Evolutionary conservation across 768 basidiomycete genomes (phyloP).

Genomic region (Dacryopinax primogenitus): DNA sequence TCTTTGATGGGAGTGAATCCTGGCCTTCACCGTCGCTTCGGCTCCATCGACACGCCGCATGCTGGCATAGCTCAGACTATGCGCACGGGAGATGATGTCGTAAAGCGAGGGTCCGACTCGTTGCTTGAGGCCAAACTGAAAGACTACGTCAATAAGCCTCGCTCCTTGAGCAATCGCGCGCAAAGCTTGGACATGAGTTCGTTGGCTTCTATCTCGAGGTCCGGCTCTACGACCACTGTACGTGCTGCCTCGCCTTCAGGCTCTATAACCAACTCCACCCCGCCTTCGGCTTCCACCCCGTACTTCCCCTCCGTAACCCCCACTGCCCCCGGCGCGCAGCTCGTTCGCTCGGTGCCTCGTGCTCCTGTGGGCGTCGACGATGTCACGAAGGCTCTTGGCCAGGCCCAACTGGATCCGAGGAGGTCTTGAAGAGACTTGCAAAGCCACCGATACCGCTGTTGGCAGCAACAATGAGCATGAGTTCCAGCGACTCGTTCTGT

Average conservation of each 20-base stretch:
- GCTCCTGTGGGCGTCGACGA: background rate
- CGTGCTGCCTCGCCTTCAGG: slow-evolving; percentile 72
- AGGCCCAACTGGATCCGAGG: slow-evolving; percentile 2
- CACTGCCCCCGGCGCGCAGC: background rate
- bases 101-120: slow-evolving; percentile 75
- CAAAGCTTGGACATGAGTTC: slow-evolving; percentile 85
- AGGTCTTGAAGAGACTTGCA: slow-evolving; percentile 1
- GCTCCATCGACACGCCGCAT: slow-evolving; percentile 5
- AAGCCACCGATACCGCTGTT: slow-evolving; percentile 9
- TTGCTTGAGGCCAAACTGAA: slow-evolving; percentile 72
- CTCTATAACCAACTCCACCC: slow-evolving; percentile 63
- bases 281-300: slow-evolving; percentile 63
- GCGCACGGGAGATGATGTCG: slow-evolving; percentile 43
- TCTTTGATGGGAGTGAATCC: slow-evolving; percentile 7
- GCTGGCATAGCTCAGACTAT: slow-evolving; percentile 11
- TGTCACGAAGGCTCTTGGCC: background rate
- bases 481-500: background rate
- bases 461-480: background rate
- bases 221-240: slow-evolving; percentile 9
- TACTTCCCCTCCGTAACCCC: slow-evolving; percentile 60
- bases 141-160: slow-evolving; percentile 53
- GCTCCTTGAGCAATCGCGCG: slow-evolving; percentile 72
- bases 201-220: slow-evolving; percentile 39
- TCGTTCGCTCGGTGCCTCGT: background rate
- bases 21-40: slow-evolving; percentile 19